Evolutionary conservation across 345 rosid species (phyloP), one percentile per base, ranked within the genome.

Genomic region (Cardamine resedifolia): DNA sequence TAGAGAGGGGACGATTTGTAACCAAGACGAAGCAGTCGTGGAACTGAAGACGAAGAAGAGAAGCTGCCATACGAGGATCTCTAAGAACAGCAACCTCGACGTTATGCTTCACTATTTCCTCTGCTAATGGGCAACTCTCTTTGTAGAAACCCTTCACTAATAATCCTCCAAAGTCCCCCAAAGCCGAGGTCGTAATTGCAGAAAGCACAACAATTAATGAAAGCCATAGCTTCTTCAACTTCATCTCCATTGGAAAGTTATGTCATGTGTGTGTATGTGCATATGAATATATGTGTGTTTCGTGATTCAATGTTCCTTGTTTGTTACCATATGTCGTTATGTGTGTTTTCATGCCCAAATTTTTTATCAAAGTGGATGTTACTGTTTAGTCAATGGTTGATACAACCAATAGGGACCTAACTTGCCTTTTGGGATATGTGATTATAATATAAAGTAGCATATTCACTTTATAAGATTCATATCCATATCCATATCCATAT

Each of bases 1-100:
- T 38, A n/a, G 33, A 56, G 6, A 44, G 28, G 69, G 67, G 57
- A 56, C 14, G 38, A 24, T 57, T 38, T 10, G 65, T 76, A 24
- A 90, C 93, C 91, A 85, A 70, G 66, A 90, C 89, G 49, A 92
- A 87, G 70, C 98, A 92, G 67, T 92, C 98, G 24, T 92, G 97
- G 58, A 88, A 92, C 39, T 92, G 96, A 48, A 92, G 71, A 30
- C 96, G 87, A 43, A 90, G 90, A 36, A 92, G 83, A n/a, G 90
- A 86, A 24, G 93, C 96, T 0, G 96, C 96, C 84, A 87, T 83
- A 6, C 93, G 83, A 60, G 98, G 98, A 74, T 87, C 83, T 79
- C 72, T 84, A 18, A 80, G 76, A 38, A 90, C 80, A 0, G 91
- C 96, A 50, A 72, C 75, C 70, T 82, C 85, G 0, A 92, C 87